Evolutionary conservation across 2,329 filamentous ascomycete genomes (phyloP), one percentile per base, ranked within the genome.

Genomic region (Massarina eburnea): DNA sequence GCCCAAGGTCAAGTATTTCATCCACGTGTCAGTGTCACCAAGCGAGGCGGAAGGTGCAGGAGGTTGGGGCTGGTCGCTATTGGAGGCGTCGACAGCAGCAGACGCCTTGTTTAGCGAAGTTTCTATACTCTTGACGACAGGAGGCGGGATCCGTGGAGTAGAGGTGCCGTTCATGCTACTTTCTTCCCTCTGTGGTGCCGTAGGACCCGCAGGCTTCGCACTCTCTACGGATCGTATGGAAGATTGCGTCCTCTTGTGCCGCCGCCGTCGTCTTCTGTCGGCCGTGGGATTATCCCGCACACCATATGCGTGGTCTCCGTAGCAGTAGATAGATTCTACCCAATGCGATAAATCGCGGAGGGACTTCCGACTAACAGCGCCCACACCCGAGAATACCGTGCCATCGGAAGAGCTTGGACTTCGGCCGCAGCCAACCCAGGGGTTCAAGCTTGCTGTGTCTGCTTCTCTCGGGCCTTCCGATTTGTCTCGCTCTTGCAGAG

Each of bases 321-420:
- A 89, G 22, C 79, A 84, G 68, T 94, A 95, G 2, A 96, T 78
- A 61, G 89, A 87, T 67, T 95, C 88, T 78, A 94, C 86, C 92
- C 92, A 97, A 44, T 86, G 81, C 1, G 87, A 86, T 20, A 96
- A 66, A 58, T 86, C 83, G 38, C 84, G 78, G 36, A 96, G 62
- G 0, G 89, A 92, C 15, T 79, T 78, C 43, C 83, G 79, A 10
- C 87, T 86, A 35, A 97, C 68, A 7, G 82, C 80, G 3, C 90
- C 90, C 1, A 86, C 78, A 0, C 92, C 92, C 6, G 92, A 80
- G 61, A 97, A 97, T 26, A 97, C 81, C 7, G 89, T 83, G 15
- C 92, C 92, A 65, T 96, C 92, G 45, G 88, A 82, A 8, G 86
- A 79, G 1, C 79, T 77, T 3, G 88, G 83, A 48, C 84, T 80